Evolutionary conservation across 2,329 filamentous ascomycete species (phyloP), one percentile per base, ranked within the genome.

Genomic region (Fusarium nelsonii): DNA sequence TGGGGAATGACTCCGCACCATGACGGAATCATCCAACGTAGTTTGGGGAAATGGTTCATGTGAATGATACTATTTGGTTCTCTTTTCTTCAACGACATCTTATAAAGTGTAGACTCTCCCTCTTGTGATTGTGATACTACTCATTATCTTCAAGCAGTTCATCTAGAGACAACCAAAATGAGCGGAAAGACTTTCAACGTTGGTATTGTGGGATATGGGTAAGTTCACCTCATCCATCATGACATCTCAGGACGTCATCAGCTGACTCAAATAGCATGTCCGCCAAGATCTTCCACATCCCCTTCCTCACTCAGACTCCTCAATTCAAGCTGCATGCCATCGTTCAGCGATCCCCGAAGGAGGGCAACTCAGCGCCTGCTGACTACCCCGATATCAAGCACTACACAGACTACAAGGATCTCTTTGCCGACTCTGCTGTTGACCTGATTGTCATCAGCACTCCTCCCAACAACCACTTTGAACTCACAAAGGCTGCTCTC

Each of bases 221-320:
- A 77, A 75, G 81, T 65, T 49, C 59, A 37, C 18, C 37, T 11
- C 26, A 44, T 18, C 54, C 45, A 41, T n/a, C 32, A 37, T 18
- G 28, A 15, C n/a, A 37, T 54, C 36, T 61, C 34, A 66, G 43
- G 72, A 62, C 15, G 55, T 33, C 39, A 43, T 63, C 41, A 46
- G 56, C 60, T 72, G 43, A 74, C 72, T 67, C 20, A 64, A 64
- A 41, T 58, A 87, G 86, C 76, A 75, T 86, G 52, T 88, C 86
- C 3, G 92, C 92, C 79, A 94, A 94, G 77, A 84, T 91, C 80
- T 96, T 95, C 81, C 92, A 96, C 79, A 93, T 95, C 75, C 92
- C 92, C 66, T 92, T 94, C 80, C 86, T 96, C 79, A 81, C 82
- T 54, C 84, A 85, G 32, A 88, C 90, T 0, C 84, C 89, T 8